phyloP scores from a whole-genome alignment of 225 moss, liverwort and hornwort genomes.

The Pleurozium schreberi region DNA sequence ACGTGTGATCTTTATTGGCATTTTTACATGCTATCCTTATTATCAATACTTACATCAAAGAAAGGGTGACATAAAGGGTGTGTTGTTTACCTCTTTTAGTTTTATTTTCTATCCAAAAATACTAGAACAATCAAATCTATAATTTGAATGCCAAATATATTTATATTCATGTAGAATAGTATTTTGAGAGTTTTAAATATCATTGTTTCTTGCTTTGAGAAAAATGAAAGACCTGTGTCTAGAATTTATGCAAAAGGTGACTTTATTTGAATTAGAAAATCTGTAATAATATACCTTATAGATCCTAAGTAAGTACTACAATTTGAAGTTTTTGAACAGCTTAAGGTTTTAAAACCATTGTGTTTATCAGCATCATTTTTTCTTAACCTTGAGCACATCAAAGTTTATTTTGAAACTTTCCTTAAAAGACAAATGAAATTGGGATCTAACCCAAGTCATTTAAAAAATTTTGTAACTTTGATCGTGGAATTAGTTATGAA shows the following conservation, averaged over 20 bases:
- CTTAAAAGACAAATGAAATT: background rate
- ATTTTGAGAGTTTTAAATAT: background rate
- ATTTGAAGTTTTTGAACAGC: background rate
- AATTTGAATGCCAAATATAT: background rate
- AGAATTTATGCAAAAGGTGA: background rate
- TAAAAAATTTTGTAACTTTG: rapidly evolving
- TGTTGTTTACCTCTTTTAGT: background rate
- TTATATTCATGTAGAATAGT: background rate
- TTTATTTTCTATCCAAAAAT: background rate
- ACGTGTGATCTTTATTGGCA: background rate
- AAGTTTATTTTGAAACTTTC: background rate
- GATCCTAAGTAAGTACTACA: background rate
- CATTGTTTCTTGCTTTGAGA: background rate
- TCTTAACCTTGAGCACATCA: background rate
- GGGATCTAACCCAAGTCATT: rapidly evolving
- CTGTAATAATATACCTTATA: background rate
- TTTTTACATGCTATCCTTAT: background rate
- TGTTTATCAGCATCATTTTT: background rate
- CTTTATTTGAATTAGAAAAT: background rate
- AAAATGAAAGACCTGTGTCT: rapidly evolving
- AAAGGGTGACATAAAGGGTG: background rate
- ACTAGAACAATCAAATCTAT: background rate
- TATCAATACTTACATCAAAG: too few relatives aligned
- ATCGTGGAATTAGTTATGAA: background rate
- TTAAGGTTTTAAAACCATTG: background rate